These are phyloP conservation scores for Coemansia sp. DNA, from an alignment of 192 early-diverging fungal species.

Conservation along the genomic window DNA sequence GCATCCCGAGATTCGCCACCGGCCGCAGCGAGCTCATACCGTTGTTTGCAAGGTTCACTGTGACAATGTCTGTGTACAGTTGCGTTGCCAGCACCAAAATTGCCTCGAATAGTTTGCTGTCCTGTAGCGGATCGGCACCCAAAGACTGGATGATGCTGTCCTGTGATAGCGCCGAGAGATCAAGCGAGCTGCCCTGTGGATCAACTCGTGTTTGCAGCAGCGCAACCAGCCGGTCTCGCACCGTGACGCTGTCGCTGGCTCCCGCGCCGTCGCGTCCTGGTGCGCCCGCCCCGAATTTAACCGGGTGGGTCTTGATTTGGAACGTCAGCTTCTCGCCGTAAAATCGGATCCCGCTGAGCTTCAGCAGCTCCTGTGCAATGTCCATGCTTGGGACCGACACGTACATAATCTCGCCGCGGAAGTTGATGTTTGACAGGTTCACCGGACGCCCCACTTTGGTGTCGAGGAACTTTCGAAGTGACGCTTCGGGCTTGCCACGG, in stretches of 20 bases:
- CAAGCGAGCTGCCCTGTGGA: conserved; percentile 34
- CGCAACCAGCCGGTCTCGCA: conserved; percentile 38
- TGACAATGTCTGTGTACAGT: conserved; percentile 28
- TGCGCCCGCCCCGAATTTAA: conserved; percentile 24
- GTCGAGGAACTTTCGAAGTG: conserved; percentile 35
- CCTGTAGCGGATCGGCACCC: conserved; percentile 35
- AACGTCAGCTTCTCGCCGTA: conserved; percentile 38
- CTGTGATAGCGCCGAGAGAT: conserved; percentile 34
- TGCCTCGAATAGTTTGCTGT: conserved; percentile 43
- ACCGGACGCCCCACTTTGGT: conserved; percentile 31
- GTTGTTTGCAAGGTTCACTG: conserved; percentile 41
- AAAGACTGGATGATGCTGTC: conserved; percentile 35
- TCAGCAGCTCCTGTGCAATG: conserved; percentile 37
- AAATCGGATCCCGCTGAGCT: conserved; percentile 45
- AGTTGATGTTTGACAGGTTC: conserved; percentile 25
- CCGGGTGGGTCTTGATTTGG: conserved; percentile 38
- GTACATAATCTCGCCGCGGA: conserved; percentile 43
- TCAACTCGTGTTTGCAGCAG: conserved; percentile 41
- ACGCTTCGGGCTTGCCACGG: conserved; percentile 33
- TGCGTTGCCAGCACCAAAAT: conserved; percentile 37
- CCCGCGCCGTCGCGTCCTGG: conserved; percentile 16
- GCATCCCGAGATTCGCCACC: conserved; percentile 31
- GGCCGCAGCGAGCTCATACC: conserved; percentile 32
- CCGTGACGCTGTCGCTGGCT: conserved; percentile 17
- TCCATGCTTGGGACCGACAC: conserved; percentile 24